Percentiles rank a stretch among this genome's conserved stretches.
Evolutionary conservation across 495 filamentous ascomycete species (phyloP).

Genomic region (Xylaria castorea): DNA sequence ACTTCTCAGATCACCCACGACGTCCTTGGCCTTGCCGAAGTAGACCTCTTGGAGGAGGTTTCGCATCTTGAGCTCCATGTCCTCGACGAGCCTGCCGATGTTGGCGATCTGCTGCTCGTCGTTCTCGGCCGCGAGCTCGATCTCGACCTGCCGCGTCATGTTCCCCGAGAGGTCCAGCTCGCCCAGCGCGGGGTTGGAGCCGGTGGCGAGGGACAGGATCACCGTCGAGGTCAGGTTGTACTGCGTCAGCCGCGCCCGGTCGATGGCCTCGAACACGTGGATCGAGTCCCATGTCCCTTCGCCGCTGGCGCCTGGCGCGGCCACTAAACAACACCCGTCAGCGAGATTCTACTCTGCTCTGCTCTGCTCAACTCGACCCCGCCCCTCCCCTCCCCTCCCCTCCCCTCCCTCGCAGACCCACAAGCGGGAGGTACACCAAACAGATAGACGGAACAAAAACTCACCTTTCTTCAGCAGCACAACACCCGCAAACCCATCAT

Average conservation of each 20-base stretch:
- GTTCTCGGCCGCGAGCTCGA: conserved; percentile 84
- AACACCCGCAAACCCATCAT: conserved; percentile 97
- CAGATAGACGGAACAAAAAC: conserved; percentile 32
- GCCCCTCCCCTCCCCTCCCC: not conserved
- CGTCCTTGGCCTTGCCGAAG: conserved; percentile 98
- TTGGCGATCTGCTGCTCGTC: conserved; percentile 96
- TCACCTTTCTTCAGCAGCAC: conserved; percentile 93
- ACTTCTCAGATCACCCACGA: conserved; percentile 97
- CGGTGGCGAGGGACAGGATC: conserved; percentile 82
- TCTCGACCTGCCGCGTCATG: conserved; percentile 95
- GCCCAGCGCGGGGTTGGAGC: conserved; percentile 71
- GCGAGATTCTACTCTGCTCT: not conserved
- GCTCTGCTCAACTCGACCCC: not conserved
- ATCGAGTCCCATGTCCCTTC: conserved; percentile 96
- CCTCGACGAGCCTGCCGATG: conserved; percentile 92
- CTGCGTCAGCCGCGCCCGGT: conserved; percentile 86
- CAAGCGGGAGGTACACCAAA: not conserved
- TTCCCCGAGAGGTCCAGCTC: conserved; percentile 94
- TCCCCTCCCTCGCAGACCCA: not conserved
- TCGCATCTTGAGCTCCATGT: conserved; percentile 99
- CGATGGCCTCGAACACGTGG: conserved; percentile 95
- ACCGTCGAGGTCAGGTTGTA: conserved; percentile 99
- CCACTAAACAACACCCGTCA: conserved; percentile 36
- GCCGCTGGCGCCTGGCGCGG: conserved; percentile 68
- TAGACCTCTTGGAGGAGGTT: conserved; percentile 99